Base-by-base conservation (phyloP, 1,139 yeast species). In the Candida smagusa region DNA sequence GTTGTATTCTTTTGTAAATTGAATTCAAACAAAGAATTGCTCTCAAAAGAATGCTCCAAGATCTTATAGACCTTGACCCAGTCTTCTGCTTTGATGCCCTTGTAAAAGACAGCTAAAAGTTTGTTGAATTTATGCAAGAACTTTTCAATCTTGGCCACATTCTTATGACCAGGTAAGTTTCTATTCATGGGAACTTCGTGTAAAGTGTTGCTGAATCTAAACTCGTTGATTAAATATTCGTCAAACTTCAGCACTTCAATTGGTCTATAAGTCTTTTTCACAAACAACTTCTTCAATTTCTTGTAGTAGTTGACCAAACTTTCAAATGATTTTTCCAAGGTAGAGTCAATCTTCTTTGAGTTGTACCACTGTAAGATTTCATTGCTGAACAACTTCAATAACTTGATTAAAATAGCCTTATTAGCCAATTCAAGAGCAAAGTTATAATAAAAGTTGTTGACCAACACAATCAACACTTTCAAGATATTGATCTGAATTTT, bases 221-320 rank as follows among this genome's bases (percentile, higher is more conserved):
- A 69, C 37, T 68, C 73, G 31, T 57, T 58, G 12, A 61, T 56
- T 30, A 72, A 54, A 42, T 61, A 66, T 25, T 58, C 64, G 35
- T 70, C 72, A 47, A 68, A 66, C 40, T 63, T 68, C 59, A 58
- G 64, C 19, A 61, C 48, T 39, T 68, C 72, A 33, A 75, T 61
- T 0, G 96, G 96, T 44, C 90, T 74, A 58, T 86, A 89, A 12
- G 87, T 74, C 53, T 84, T 85, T 58, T 84, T 86, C 41, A 87
- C 84, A 52, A 85, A 88, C 11, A 77, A 59, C 49, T 83, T 81
- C 55, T 89, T 81, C 48, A 86, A 74, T 48, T 77, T 79, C 52
- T 81, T 80, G 58, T 85, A 86, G 36, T 81, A 68, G 9, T 63
- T 65, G 9, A 78, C 80, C 49, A 87, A 64, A 39, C 65, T 65